These are phyloP conservation scores for Pleurotus pulmonarius DNA, from an alignment of 768 basidiomycete species.

Conservation along the genomic window DNA sequence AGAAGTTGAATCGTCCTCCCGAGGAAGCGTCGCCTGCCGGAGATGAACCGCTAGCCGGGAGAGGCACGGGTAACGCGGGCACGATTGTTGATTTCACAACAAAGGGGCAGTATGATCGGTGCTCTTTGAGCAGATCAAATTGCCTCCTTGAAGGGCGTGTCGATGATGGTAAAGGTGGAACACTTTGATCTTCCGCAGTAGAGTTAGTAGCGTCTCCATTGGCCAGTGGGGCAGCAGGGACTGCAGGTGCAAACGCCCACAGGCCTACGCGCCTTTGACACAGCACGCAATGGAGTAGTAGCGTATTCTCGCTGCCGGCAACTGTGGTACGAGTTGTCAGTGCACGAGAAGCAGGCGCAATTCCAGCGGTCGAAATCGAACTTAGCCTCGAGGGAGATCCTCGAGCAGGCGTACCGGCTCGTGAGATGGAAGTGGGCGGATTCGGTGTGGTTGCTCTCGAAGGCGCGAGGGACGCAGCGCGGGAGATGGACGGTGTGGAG, in stretches of 20 bases:
- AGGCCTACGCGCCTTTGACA: slow-evolving; percentile 80
- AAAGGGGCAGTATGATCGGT: slow-evolving; percentile 85
- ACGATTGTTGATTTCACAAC: slow-evolving; percentile 65
- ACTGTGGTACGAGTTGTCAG: slow-evolving; percentile 18
- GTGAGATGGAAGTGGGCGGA: slow-evolving; percentile 14
- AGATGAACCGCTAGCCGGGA: slow-evolving; percentile 14
- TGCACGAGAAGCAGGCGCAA: slow-evolving; percentile 17
- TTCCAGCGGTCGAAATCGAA: slow-evolving; percentile 17
- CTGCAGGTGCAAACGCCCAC: slow-evolving; percentile 60
- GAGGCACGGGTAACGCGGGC: slow-evolving; percentile 47
- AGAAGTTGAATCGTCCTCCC: not conserved
- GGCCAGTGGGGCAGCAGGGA: slow-evolving; percentile 10
- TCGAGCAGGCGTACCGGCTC: not conserved
- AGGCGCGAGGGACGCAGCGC: slow-evolving; percentile 29
- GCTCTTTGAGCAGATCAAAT: slow-evolving; percentile 77
- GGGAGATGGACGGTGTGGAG: slow-evolving; percentile 28
- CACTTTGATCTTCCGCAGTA: not conserved
- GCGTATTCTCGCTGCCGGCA: slow-evolving; percentile 22
- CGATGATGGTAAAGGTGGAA: slow-evolving; percentile 11
- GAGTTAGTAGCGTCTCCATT: not conserved
- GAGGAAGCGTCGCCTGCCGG: slow-evolving; percentile 11
- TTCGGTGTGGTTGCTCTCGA: slow-evolving; percentile 15
- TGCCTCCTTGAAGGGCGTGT: slow-evolving; percentile 39
- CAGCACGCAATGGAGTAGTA: slow-evolving; percentile 60
- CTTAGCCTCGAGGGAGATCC: slow-evolving; percentile 12